Evolutionary conservation across 2,329 filamentous ascomycete genomes (phyloP).

Genomic region (Lasiodiplodia sp.): DNA sequence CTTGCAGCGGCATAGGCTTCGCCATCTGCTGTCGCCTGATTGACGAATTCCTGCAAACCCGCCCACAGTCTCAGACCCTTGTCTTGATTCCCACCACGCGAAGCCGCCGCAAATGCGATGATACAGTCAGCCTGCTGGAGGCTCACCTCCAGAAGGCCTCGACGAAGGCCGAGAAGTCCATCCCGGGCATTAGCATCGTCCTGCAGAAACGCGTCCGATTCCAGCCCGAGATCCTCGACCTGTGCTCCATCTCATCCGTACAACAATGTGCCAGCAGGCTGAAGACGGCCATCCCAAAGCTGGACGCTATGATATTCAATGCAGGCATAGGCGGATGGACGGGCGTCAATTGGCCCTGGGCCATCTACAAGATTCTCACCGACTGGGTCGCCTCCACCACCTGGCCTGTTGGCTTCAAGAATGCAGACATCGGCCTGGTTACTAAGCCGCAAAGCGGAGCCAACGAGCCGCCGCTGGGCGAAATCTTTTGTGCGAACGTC

Average conservation of each 20-base stretch:
- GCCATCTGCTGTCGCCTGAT: conserved; percentile 84
- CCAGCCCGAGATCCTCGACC: conserved; percentile 65
- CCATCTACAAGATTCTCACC: conserved; percentile 64
- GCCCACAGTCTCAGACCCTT: conserved; percentile 72
- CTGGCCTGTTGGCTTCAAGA: conserved; percentile 78
- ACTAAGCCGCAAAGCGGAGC: conserved; percentile 57
- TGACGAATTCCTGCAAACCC: conserved; percentile 82
- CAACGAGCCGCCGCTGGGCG: conserved; percentile 69
- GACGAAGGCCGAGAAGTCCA: conserved; percentile 44
- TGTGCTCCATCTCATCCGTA: conserved; percentile 63
- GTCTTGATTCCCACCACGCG: conserved; percentile 86
- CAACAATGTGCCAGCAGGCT: conserved; percentile 61
- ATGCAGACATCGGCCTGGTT: conserved; percentile 63
- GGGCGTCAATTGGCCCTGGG: conserved; percentile 73
- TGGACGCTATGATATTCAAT: conserved; percentile 85
- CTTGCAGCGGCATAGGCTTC: conserved; percentile 80
- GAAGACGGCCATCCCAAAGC: conserved; percentile 66
- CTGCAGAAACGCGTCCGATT: conserved; percentile 57
- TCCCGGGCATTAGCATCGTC: conserved; percentile 50
- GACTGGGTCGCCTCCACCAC: conserved; percentile 74
- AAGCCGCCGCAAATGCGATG: conserved; percentile 73
- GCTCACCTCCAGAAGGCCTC: conserved; percentile 64
- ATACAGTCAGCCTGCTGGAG: conserved; percentile 72
- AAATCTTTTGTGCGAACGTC: conserved; percentile 89
- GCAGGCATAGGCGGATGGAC: conserved; percentile 88